These are phyloP conservation scores for Calcarisporium arbuscula DNA, from an alignment of 2,329 filamentous ascomycete species.

Conservation along the genomic window DNA sequence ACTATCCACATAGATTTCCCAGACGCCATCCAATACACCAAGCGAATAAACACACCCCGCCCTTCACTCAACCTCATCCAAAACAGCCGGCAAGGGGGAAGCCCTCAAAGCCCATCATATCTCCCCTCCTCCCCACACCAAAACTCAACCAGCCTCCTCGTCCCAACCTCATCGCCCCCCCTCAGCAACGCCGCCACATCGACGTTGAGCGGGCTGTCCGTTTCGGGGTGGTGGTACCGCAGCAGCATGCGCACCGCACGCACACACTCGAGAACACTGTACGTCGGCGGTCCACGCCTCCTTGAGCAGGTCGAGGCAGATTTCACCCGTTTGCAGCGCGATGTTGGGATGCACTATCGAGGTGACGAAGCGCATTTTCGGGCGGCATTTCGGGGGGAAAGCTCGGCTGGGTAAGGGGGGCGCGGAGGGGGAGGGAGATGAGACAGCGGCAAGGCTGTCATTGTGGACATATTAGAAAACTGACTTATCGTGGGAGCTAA, in stretches of 20 bases:
- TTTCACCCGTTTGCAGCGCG: constrained; percentile 67
- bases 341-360: constrained; percentile 81
- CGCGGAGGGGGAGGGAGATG: constrained; percentile 66
- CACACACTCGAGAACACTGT: constrained; percentile 70
- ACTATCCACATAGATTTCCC: neutral
- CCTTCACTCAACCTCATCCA: neutral
- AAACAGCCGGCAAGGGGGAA: neutral
- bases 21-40: neutral
- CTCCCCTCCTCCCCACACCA: constrained; percentile 47
- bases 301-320: constrained; percentile 83
- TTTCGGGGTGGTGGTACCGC: constrained; percentile 56
- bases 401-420: no score
- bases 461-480: no score
- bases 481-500: no score
- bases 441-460: constrained; percentile 88
- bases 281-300: constrained; percentile 78
- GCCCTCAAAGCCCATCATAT: constrained; percentile 28
- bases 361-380: constrained; percentile 74
- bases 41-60: no score
- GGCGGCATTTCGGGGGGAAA: no score
- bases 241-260: constrained; percentile 65
- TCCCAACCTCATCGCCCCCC: constrained; percentile 61
- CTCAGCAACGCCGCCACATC: constrained; percentile 68
- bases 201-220: constrained; percentile 72
- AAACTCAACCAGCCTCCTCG: constrained; percentile 63